Evolutionary conservation across 2,329 filamentous ascomycete species (phyloP).

Genomic region (Fusarium brachygibbosum): DNA sequence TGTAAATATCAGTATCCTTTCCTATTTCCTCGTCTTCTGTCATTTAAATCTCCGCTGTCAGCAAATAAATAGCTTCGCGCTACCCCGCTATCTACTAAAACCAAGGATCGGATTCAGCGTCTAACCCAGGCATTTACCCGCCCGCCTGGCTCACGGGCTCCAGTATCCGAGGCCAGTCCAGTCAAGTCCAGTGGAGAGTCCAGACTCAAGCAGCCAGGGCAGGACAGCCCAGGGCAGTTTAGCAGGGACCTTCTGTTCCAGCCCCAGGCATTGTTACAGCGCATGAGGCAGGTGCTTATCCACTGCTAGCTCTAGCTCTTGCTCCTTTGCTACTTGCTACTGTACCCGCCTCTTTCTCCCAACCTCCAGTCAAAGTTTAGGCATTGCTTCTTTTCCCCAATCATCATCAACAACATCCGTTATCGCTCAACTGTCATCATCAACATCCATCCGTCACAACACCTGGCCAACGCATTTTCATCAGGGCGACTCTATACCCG

Average conservation of each 20-base stretch:
- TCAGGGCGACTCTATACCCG: conserved; percentile 30
- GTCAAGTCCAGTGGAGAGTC: conserved; percentile 17
- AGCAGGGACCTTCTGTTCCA: conserved; percentile 15
- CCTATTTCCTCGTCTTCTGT: neutral
- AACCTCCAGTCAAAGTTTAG: conserved; percentile 24
- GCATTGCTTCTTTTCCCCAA: conserved; percentile 5
- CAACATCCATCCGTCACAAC: neutral
- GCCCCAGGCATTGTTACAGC: neutral
- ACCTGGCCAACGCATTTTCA: neutral
- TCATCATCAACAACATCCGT: conserved; percentile 25
- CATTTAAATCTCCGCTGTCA: neutral
- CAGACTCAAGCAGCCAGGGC: neutral
- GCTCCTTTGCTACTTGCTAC: no score
- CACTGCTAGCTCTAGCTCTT: neutral
- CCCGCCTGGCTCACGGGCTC: conserved; percentile 42
- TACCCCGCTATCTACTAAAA: conserved; percentile 31
- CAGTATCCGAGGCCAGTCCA: conserved; percentile 22
- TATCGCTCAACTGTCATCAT: conserved; percentile 34
- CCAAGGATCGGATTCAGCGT: conserved; percentile 4
- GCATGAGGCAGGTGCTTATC: conserved; percentile 8
- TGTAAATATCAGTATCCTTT: neutral
- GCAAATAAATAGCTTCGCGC: conserved; percentile 16
- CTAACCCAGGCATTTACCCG: conserved; percentile 33
- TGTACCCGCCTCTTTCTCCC: conserved; percentile 20
- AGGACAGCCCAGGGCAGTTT: no score